Conservation (phyloP, 805 yeast genomes). For the Metahyphopichia silvanorum region DNA sequence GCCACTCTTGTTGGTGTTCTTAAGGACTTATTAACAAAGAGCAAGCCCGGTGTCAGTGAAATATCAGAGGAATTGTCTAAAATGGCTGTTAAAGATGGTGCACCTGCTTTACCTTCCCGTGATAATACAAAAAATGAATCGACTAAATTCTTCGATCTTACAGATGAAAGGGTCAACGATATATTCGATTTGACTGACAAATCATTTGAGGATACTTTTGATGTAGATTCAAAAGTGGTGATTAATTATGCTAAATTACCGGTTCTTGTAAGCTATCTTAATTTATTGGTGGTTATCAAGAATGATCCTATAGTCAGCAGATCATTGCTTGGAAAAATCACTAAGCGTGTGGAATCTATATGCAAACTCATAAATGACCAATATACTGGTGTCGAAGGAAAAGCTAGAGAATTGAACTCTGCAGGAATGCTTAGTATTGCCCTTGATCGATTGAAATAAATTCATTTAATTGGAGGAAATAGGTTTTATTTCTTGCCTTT, state of each 20-base stretch:
- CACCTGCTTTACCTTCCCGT: slow-evolving; percentile 32
- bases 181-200: slow-evolving; percentile 41
- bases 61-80: slow-evolving; percentile 6
- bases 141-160: slow-evolving; percentile 36
- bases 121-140: slow-evolving; percentile 3
- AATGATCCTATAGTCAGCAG: slow-evolving; percentile 15
- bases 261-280: slow-evolving; percentile 53
- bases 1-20: slow-evolving; percentile 63
- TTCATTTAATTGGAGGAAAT: no score
- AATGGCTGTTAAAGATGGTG: slow-evolving; percentile 6
- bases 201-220: slow-evolving; percentile 35
- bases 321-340: slow-evolving; percentile 11
- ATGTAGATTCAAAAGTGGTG: slow-evolving; percentile 7
- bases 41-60: slow-evolving; percentile 2
- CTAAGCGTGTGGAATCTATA: slow-evolving; percentile 10
- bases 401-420: slow-evolving; percentile 23
- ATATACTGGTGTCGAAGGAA: slow-evolving; percentile 12
- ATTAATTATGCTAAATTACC: slow-evolving; percentile 26
- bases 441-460: slow-evolving; percentile 31
- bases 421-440: slow-evolving; percentile 32
- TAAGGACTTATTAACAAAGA: slow-evolving; percentile 57
- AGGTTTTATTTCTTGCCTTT: slow-evolving; percentile 20
- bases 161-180: slow-evolving; percentile 41
- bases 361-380: slow-evolving; percentile 23
- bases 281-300: slow-evolving; percentile 42